A percentile compares a stretch with the other conserved stretches of the same genome.
phyloP scores from a whole-genome alignment of 306 rosid species.

The Abrus precatorius region DNA sequence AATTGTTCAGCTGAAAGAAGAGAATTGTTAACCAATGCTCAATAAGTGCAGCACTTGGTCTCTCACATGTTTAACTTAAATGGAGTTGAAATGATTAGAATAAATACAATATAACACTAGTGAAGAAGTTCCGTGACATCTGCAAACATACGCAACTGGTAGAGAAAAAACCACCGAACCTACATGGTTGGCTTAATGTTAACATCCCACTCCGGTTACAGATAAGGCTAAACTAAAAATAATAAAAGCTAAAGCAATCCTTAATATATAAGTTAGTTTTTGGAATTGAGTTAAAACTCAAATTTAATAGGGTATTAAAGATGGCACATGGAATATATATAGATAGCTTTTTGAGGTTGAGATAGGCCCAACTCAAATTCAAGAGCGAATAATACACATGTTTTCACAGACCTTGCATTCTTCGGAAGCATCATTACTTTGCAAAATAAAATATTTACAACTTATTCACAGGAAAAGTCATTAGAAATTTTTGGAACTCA shows the following conservation, averaged over 20 bases:
- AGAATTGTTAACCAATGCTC: constrained; percentile 14
- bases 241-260: no score
- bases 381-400: no score
- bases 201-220: neutral
- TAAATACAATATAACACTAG: constrained; percentile 17
- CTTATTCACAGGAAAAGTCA: neutral
- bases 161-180: constrained; percentile 28
- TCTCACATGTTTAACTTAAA: constrained; percentile 5
- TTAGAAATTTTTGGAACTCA: constrained; percentile 17
- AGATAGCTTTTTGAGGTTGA: no score
- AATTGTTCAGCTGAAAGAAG: neutral
- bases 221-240: no score
- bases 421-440: constrained; percentile 6
- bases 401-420: constrained; percentile 11
- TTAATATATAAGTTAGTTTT: no score
- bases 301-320: no score
- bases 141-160: constrained; percentile 31
- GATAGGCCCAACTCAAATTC: no score
- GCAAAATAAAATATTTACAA: constrained; percentile 14
- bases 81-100: constrained; percentile 37
- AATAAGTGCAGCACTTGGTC: neutral
- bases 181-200: constrained; percentile 6
- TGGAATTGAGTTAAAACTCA: no score
- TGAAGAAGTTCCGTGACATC: constrained; percentile 30
- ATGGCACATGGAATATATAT: no score